Conservation (phyloP, 495 filamentous ascomycete genomes). For the Podospora sp. region DNA sequence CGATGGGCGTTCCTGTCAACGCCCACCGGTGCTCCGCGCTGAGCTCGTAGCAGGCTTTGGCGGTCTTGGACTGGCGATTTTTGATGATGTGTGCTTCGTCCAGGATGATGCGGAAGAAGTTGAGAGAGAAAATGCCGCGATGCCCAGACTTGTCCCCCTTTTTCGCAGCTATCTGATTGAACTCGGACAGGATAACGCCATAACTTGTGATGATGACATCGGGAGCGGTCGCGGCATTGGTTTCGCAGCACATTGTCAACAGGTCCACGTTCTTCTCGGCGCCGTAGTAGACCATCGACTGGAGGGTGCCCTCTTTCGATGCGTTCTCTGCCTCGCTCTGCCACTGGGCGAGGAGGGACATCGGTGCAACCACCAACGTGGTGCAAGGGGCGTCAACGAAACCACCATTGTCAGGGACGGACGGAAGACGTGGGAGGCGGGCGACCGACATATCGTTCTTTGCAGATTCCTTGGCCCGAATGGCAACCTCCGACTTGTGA, state of each 20-base stretch:
- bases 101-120: slow-evolving; percentile 92
- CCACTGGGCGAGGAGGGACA: slow-evolving; percentile 93
- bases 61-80: slow-evolving; percentile 85
- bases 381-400: slow-evolving; percentile 78
- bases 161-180: slow-evolving; percentile 63
- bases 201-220: slow-evolving; percentile 96
- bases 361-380: slow-evolving; percentile 91
- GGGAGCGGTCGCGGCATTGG: slow-evolving; percentile 74
- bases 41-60: slow-evolving; percentile 89
- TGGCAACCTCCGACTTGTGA: slow-evolving; percentile 64
- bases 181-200: slow-evolving; percentile 88
- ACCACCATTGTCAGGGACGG: slow-evolving; percentile 42
- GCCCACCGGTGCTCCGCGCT: slow-evolving; percentile 86
- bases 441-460: slow-evolving; percentile 39
- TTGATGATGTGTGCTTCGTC: slow-evolving; percentile 96
- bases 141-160: slow-evolving; percentile 59
- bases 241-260: slow-evolving; percentile 71
- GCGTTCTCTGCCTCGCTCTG: slow-evolving; percentile 91
- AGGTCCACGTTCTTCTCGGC: slow-evolving; percentile 77
- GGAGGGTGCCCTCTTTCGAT: slow-evolving; percentile 77
- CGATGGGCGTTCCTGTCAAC: slow-evolving; percentile 93
- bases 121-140: slow-evolving; percentile 83
- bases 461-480: slow-evolving; percentile 59
- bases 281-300: slow-evolving; percentile 88
- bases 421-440: slow-evolving; percentile 59